Conservation (phyloP, 139 green algal genomes). For the Cymbomonas tetramitiformis region DNA sequence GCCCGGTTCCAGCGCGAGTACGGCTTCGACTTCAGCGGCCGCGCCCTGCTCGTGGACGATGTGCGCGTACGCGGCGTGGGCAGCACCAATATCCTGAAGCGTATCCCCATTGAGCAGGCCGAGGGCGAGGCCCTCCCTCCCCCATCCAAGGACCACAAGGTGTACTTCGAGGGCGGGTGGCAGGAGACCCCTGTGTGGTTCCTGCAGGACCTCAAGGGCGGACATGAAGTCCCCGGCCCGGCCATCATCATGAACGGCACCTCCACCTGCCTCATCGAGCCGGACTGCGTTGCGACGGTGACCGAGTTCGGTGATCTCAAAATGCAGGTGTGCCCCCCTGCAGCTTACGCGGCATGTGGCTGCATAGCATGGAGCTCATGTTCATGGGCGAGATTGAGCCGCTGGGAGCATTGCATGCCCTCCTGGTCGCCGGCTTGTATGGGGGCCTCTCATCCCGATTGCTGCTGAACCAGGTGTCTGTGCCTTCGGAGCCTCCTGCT, state of each 20-base stretch:
- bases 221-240: slow-evolving; percentile 48
- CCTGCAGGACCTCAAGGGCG: slow-evolving; percentile 42
- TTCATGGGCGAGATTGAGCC: too few species aligned
- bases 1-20: slow-evolving; percentile 39
- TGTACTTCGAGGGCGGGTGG: slow-evolving; percentile 49
- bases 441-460: too few species aligned
- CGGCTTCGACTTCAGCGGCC: slow-evolving; percentile 70
- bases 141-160: neutral
- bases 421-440: too few species aligned
- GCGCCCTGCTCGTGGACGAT: slow-evolving; percentile 74
- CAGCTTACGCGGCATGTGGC: too few species aligned
- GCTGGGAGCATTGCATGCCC: too few species aligned
- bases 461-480: too few species aligned
- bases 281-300: slow-evolving; percentile 55
- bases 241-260: slow-evolving; percentile 85
- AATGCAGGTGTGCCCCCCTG: slow-evolving; percentile 63
- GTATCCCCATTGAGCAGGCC: neutral
- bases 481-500: too few species aligned
- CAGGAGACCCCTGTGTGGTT: slow-evolving; percentile 57
- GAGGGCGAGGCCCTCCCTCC: neutral
- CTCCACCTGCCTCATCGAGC: slow-evolving; percentile 81
- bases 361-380: too few species aligned
- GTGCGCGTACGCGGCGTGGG: slow-evolving; percentile 57
- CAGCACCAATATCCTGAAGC: slow-evolving; percentile 15
- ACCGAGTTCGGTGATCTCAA: slow-evolving; percentile 56